These are phyloP conservation scores for Neurospora sp. DNA, from an alignment of 495 filamentous ascomycete genomes.

Conservation along the genomic window DNA sequence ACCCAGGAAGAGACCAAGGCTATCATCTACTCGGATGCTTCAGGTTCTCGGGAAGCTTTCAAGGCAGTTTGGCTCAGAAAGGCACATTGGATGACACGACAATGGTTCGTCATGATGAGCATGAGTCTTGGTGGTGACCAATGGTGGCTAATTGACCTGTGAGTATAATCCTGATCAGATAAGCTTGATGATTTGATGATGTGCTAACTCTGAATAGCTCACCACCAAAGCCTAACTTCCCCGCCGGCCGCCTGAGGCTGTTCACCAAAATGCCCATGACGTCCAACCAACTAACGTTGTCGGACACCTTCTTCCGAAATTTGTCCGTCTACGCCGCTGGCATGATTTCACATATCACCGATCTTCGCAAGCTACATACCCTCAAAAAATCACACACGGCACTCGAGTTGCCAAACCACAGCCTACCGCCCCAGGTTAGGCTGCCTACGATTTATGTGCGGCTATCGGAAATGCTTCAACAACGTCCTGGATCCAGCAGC, in stretches of 20 bases:
- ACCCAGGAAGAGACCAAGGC: slow-evolving; percentile 48
- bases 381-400: slow-evolving; percentile 20
- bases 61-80: slow-evolving; percentile 56
- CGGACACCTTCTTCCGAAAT: slow-evolving; percentile 29
- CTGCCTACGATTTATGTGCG: slow-evolving; percentile 34
- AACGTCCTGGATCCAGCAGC: slow-evolving; percentile 1
- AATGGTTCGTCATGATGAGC: slow-evolving; percentile 60
- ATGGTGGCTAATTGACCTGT: slow-evolving; percentile 66
- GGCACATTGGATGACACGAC: slow-evolving; percentile 43
- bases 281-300: slow-evolving; percentile 20
- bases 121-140: slow-evolving; percentile 63
- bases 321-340: slow-evolving; percentile 28
- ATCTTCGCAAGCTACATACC: slow-evolving; percentile 34
- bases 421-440: slow-evolving; percentile 24
- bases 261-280: slow-evolving; percentile 29
- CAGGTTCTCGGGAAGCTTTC: slow-evolving; percentile 34
- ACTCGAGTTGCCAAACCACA: slow-evolving; percentile 12
- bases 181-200: neutral
- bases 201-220: slow-evolving; percentile 12
- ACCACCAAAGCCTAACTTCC: slow-evolving; percentile 7
- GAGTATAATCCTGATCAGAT: slow-evolving; percentile 15
- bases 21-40: slow-evolving; percentile 39
- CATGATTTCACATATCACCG: slow-evolving; percentile 34
- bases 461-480: slow-evolving; percentile 31
- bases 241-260: slow-evolving; percentile 14